Evolutionary conservation across 192 early-diverging fungal species (phyloP), one percentile per base, ranked within the genome.

Genomic region (Coemansia sp.): DNA sequence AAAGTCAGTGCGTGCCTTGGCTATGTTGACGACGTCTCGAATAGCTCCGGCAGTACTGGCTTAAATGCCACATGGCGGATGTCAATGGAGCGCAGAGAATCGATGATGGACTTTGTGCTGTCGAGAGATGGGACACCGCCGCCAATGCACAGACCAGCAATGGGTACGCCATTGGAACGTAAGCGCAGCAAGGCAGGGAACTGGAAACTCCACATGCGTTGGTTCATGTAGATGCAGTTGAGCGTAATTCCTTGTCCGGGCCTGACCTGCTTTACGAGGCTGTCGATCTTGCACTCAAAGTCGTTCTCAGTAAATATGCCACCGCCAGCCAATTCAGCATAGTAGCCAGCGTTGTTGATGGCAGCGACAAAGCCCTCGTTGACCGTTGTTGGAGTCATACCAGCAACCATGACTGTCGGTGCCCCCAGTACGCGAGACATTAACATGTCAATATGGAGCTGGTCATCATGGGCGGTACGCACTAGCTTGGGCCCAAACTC

Each of bases 341-440:
- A 92, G 74, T 93, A 98, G 0, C 97, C 97, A 38, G 95, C 91
- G 41, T 94, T 95, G 86, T 90, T 91, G 40, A 93, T 85, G 22
- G 95, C 94, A 9, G 91, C 87, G 12, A 95, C 93, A 80, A 97
- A 93, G 18, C 84, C 44, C 44, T 88, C 89, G 64, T 86, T 91
- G 69, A 87, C 89, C 7, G 97, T 97, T 5, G 91, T 92, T 5
- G 94, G 95, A 2, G 93, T 95, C 95, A 97, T 97, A 39, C 97
- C 97, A 24, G 93, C 93, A 55, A 96, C 94, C 97, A 96, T 96
- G 39, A 98, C 72, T 46, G 97, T 93, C 8, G 97, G 92, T 81
- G 92, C 90, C 53, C 92, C 90, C 50, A 95, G 70, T n/a, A 95
- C 84, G 38, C 93, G 90, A 36, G 89, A 89, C 90, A 98, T 94